phyloP scores from a whole-genome alignment of 345 rosid genomes.

The Citrus maxima region DNA sequence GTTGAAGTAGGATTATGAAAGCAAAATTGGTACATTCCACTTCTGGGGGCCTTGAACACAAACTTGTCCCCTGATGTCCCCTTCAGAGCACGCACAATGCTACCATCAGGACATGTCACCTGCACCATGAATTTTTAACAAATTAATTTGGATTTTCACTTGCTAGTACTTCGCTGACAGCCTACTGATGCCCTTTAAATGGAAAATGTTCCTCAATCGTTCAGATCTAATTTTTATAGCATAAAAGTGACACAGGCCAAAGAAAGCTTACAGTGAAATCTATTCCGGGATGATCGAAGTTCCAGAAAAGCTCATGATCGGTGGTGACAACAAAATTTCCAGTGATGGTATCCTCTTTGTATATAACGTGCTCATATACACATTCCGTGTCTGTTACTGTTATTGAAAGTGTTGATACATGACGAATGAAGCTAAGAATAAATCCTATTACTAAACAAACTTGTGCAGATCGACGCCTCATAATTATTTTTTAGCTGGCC shows the following conservation, averaged over 20 bases:
- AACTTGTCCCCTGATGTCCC: slow-evolving; percentile 39
- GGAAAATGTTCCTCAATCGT: no score
- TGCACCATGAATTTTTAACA: background rate
- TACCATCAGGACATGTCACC: slow-evolving; percentile 31
- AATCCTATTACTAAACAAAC: background rate
- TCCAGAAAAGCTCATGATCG: slow-evolving; percentile 12
- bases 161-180: background rate
- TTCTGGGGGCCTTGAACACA: slow-evolving; percentile 29
- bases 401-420: slow-evolving; percentile 5
- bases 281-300: background rate
- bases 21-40: slow-evolving; percentile 40
- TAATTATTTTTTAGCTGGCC: background rate
- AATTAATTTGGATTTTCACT: background rate
- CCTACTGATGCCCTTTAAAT: no score
- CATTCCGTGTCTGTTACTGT: background rate
- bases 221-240: background rate
- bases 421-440: slow-evolving; percentile 10
- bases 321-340: slow-evolving; percentile 9
- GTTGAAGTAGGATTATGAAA: slow-evolving; percentile 36
- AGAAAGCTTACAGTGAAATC: background rate
- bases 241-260: background rate
- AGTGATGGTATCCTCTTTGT: background rate
- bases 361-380: background rate
- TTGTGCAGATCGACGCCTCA: background rate
- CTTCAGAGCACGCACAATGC: slow-evolving; percentile 22